Percentiles rank a stretch among this genome's conserved stretches.
Conservation (phyloP, 805 yeast species). For the Wickerhamomyces kurtzmanii region DNA sequence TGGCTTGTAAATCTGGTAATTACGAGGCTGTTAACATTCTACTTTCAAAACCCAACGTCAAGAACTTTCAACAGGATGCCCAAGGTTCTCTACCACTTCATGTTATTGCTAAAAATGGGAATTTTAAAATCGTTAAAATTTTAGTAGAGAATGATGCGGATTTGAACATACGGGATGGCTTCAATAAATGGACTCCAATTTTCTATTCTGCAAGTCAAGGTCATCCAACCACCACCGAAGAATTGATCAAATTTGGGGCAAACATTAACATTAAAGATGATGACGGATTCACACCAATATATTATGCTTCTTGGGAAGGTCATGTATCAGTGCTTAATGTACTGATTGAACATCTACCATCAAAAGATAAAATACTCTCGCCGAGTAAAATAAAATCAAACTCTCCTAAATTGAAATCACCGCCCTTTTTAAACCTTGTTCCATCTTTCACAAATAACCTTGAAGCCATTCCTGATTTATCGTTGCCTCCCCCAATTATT, state of each 20-base stretch:
- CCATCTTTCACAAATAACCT: constrained; percentile 23
- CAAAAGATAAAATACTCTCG: constrained; percentile 9
- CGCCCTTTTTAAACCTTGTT: too few relatives aligned
- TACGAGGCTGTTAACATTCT: constrained; percentile 51
- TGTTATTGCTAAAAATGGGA: constrained; percentile 81
- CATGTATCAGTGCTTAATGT: constrained; percentile 74
- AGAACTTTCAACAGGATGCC: constrained; percentile 50
- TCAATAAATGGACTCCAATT: constrained; percentile 90
- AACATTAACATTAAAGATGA: constrained; percentile 61
- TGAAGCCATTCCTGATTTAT: constrained; percentile 81
- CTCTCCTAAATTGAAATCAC: constrained; percentile 2
- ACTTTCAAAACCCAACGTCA: constrained; percentile 18
- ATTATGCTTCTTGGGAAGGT: constrained; percentile 92
- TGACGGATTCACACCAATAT: constrained; percentile 70
- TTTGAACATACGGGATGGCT: constrained; percentile 71
- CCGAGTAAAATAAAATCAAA: constrained; percentile 11
- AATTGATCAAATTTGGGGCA: constrained; percentile 68
- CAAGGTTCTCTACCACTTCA: constrained; percentile 88
- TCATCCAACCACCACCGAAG: constrained; percentile 57
- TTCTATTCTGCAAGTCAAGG: constrained; percentile 89
- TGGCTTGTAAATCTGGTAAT: constrained; percentile 84
- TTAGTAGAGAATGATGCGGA: constrained; percentile 65
- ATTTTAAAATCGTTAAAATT: constrained; percentile 54
- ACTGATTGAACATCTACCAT: constrained; percentile 30
- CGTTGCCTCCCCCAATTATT: constrained; percentile 92